Evolutionary conservation across 2,329 filamentous ascomycete genomes (phyloP), one percentile per base, ranked within the genome.

Genomic region (Talaromyces sp.): DNA sequence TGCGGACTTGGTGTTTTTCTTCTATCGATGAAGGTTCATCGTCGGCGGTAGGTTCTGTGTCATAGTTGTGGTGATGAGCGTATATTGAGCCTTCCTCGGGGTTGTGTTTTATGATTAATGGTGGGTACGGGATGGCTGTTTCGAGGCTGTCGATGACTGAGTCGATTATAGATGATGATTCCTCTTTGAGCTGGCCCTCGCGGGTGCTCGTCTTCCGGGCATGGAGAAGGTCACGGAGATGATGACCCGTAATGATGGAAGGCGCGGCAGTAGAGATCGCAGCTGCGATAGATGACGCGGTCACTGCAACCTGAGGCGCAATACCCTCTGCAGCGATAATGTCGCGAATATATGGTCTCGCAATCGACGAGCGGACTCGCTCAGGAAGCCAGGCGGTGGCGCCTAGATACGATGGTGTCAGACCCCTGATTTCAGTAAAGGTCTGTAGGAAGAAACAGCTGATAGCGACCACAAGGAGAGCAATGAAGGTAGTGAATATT

Each of bases 381-480:
- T 77, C 72, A 3, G 88, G 87, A 3, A 90, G 78, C 72, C 86
- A 82, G 27, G 81, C 77, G 57, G 82, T 81, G 1, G 84, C 84
- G 19, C 86, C 84, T 19, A 90, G 73, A 43, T 85, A 72, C 14
- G 89, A 85, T 8, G 81, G 82, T 8, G 83, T 81, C 14, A 84
- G 75, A 27, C 87, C 88, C 64, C 82, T 82, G 52, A 88, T 79
- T 74, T 92, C 90, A n/a, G 83, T 77, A 67, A 84, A 82, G 16
- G 81, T 81, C 71, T 87, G 85, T 19, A 90, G 79, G 61, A 91
- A 76, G 56, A 87, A 82, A 63, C 89, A 86, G 43, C 88, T 83
- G 19, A 90, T 72, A 4, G 90, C 77, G 45, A 89, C 82, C 56
- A 92, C 80, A 60, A 90, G 73, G 33, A 89, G 74, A 19, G 88